Conservation (phyloP, 805 yeast genomes). For the Barnettozyma siamensis region DNA sequence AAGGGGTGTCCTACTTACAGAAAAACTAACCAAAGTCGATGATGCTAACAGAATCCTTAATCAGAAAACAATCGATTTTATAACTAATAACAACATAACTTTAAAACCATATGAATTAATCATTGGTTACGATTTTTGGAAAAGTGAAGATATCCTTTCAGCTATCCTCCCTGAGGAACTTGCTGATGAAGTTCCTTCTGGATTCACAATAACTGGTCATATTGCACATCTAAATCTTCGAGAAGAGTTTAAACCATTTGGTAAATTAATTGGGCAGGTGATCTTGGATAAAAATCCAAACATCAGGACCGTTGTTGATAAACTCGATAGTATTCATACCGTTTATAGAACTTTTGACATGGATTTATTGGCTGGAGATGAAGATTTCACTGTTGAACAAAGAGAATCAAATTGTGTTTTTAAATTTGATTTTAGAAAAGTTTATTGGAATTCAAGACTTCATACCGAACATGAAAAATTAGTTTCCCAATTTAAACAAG, state of each 20-base stretch:
- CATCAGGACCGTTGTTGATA: slow-evolving; percentile 86
- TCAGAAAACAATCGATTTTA: slow-evolving; percentile 35
- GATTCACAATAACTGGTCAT: slow-evolving; percentile 92
- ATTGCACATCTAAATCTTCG: slow-evolving; percentile 87
- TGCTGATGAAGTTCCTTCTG: slow-evolving; percentile 74
- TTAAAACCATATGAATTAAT: slow-evolving; percentile 48
- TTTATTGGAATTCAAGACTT: slow-evolving; percentile 94
- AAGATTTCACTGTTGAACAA: slow-evolving; percentile 74
- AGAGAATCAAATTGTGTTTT: slow-evolving; percentile 78
- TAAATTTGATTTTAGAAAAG: slow-evolving; percentile 84
- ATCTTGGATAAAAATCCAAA: slow-evolving; percentile 73
- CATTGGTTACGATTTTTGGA: slow-evolving; percentile 79
- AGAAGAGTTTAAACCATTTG: slow-evolving; percentile 80
- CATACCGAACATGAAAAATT: slow-evolving; percentile 91
- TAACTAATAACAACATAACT: slow-evolving; percentile 42
- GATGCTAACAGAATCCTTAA: slow-evolving; percentile 37
- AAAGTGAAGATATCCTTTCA: slow-evolving; percentile 75
- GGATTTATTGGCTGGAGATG: slow-evolving; percentile 88
- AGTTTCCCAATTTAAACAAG: slow-evolving; percentile 50
- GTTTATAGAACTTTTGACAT: slow-evolving; percentile 87
- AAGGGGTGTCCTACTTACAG: slow-evolving; percentile 51
- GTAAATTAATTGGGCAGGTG: slow-evolving; percentile 78
- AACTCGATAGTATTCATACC: slow-evolving; percentile 80
- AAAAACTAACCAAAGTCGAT: slow-evolving; percentile 36
- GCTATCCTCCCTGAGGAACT: slow-evolving; percentile 71